phyloP scores from a whole-genome alignment of 2,329 filamentous ascomycete species.

The Polytolypa hystricis region DNA sequence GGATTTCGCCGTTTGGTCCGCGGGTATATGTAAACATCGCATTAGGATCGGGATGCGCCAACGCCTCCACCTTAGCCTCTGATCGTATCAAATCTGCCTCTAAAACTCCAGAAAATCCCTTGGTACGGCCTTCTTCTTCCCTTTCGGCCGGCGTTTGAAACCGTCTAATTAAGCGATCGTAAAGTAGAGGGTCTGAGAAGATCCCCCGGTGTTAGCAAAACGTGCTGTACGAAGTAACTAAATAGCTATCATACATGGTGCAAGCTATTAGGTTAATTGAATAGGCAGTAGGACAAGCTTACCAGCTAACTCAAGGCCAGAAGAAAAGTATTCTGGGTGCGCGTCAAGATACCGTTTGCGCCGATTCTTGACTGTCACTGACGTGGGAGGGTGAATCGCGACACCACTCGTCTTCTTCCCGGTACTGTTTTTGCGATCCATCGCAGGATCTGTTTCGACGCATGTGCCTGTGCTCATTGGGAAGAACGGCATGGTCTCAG shows the following conservation, averaged over 20 bases:
- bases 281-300: slow-evolving; percentile 21
- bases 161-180: slow-evolving; percentile 66
- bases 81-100: slow-evolving; percentile 67
- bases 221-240: no score
- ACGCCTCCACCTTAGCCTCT: slow-evolving; percentile 60
- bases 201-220: neutral
- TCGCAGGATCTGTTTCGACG: slow-evolving; percentile 9
- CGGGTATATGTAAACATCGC: slow-evolving; percentile 40
- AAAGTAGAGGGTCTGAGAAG: slow-evolving; percentile 59
- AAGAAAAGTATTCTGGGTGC: slow-evolving; percentile 61
- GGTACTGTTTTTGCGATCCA: neutral
- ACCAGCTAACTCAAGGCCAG: slow-evolving; percentile 53
- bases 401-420: slow-evolving; percentile 5
- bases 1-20: slow-evolving; percentile 44
- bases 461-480: slow-evolving; percentile 23
- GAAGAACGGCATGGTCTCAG: slow-evolving; percentile 25
- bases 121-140: slow-evolving; percentile 58
- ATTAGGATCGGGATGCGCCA: slow-evolving; percentile 43
- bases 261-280: no score
- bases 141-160: slow-evolving; percentile 66
- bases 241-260: no score
- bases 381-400: slow-evolving; percentile 21
- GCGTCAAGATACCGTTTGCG: slow-evolving; percentile 64
- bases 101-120: slow-evolving; percentile 68
- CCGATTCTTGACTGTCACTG: slow-evolving; percentile 58